A percentile compares a stretch with the other conserved stretches of the same genome.
These are phyloP conservation scores for Tephrocybe sp. DNA, from an alignment of 768 basidiomycete species.

Conservation along the genomic window DNA sequence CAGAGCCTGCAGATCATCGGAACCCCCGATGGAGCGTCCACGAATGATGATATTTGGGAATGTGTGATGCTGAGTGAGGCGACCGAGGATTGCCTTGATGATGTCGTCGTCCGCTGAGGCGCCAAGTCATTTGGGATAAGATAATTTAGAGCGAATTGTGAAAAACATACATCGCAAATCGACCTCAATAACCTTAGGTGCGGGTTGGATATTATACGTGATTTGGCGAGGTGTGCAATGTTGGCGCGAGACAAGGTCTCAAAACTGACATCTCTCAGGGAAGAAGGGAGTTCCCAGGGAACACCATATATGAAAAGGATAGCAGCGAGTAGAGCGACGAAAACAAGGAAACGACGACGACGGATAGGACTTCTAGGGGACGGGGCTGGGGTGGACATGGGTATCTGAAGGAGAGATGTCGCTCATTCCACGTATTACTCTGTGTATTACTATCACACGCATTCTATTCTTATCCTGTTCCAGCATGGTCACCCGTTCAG, in stretches of 20 bases:
- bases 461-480: not conserved
- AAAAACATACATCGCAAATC: conserved; percentile 59
- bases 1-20: conserved; percentile 54
- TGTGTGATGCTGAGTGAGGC: conserved; percentile 66
- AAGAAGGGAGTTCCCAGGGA: conserved; percentile 41
- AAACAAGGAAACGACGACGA: conserved; percentile 46
- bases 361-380: conserved; percentile 29
- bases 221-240: conserved; percentile 37
- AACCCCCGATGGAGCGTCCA: conserved; percentile 67
- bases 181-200: conserved; percentile 73
- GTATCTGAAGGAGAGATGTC: conserved; percentile 6
- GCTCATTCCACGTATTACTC: too few species aligned
- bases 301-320: conserved; percentile 41
- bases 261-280: conserved; percentile 33
- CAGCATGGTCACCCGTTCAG: conserved; percentile 15
- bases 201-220: conserved; percentile 58
- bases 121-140: not conserved
- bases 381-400: conserved; percentile 18
- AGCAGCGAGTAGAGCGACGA: conserved; percentile 35
- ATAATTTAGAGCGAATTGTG: not conserved
- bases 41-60: conserved; percentile 75
- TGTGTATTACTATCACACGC: not conserved
- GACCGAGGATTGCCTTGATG: conserved; percentile 64
- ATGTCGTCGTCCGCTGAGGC: conserved; percentile 56
- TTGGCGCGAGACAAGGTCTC: conserved; percentile 38